phyloP scores from a whole-genome alignment of 495 filamentous ascomycete genomes.

The Cetradonia linearis region DNA sequence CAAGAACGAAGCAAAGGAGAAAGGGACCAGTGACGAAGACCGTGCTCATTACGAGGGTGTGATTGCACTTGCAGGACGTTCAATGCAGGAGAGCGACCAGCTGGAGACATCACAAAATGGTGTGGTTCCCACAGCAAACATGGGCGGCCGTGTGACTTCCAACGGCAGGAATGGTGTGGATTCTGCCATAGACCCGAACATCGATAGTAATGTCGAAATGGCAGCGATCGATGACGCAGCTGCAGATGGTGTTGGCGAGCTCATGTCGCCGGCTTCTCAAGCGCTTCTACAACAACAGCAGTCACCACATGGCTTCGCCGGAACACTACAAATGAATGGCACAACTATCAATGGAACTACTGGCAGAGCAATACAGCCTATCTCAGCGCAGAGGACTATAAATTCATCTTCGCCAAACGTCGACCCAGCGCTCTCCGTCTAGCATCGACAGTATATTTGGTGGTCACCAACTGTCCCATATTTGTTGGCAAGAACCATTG shows the following conservation, averaged over 20 bases:
- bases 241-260: not conserved
- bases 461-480: not conserved
- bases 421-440: constrained; percentile 10
- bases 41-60: constrained; percentile 64
- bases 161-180: not conserved
- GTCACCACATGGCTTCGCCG: not conserved
- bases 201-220: not conserved
- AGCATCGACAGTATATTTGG: not conserved
- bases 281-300: not conserved
- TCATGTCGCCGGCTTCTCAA: not conserved
- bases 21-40: constrained; percentile 58
- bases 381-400: not conserved
- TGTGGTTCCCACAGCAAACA: constrained; percentile 2
- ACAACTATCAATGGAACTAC: not conserved
- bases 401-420: constrained; percentile 2
- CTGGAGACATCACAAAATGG: constrained; percentile 1
- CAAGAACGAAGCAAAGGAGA: constrained; percentile 68
- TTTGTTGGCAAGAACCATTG: too few relatives aligned
- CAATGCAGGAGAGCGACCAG: constrained; percentile 17
- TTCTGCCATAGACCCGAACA: not conserved
- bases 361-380: not conserved
- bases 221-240: too few relatives aligned
- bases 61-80: constrained; percentile 45
- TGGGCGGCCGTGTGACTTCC: not conserved
- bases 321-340: not conserved